A percentile compares a stretch with the other conserved stretches of the same genome.
These are phyloP conservation scores for Rhizopus delemar DNA, from an alignment of 371 early-diverging fungal genomes.

Conservation along the genomic window DNA sequence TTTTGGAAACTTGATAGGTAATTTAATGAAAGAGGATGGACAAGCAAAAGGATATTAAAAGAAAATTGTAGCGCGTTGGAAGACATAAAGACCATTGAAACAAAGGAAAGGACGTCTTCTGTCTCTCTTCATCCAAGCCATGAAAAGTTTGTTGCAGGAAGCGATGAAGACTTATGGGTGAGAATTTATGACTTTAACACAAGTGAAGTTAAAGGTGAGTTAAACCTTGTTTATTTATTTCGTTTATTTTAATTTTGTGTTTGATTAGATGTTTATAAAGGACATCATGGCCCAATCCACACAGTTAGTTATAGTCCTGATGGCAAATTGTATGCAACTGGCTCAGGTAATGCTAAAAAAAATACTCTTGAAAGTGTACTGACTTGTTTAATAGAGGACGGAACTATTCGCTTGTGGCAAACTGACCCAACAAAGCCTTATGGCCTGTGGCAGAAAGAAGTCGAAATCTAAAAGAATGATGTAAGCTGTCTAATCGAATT, in stretches of 20 bases:
- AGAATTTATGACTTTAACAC: conserved; percentile 75
- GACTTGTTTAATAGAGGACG: conserved; percentile 57
- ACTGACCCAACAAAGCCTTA: conserved; percentile 69
- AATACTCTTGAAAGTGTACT: not conserved
- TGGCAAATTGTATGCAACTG: conserved; percentile 87
- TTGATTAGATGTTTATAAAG: conserved; percentile 72
- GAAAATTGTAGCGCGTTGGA: conserved; percentile 9
- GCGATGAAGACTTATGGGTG: conserved; percentile 77
- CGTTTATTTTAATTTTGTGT: not conserved
- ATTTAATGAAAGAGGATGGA: conserved; percentile 2
- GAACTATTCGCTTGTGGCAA: conserved; percentile 80
- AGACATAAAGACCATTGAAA: conserved; percentile 21
- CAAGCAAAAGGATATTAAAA: not conserved
- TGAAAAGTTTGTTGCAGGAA: conserved; percentile 76
- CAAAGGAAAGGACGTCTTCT: conserved; percentile 67
- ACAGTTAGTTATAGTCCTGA: conserved; percentile 88
- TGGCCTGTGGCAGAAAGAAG: conserved; percentile 70
- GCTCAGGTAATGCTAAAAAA: conserved; percentile 54
- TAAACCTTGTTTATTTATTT: not conserved
- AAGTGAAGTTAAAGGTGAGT: conserved; percentile 60
- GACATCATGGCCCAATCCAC: conserved; percentile 88
- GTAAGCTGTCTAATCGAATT: not conserved
- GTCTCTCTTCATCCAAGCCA: conserved; percentile 80
- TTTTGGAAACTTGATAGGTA: conserved; percentile 75
- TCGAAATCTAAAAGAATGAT: not conserved